phyloP scores from a whole-genome alignment of 176 grass and related monocot species.

The Cenchrus purpureus region DNA sequence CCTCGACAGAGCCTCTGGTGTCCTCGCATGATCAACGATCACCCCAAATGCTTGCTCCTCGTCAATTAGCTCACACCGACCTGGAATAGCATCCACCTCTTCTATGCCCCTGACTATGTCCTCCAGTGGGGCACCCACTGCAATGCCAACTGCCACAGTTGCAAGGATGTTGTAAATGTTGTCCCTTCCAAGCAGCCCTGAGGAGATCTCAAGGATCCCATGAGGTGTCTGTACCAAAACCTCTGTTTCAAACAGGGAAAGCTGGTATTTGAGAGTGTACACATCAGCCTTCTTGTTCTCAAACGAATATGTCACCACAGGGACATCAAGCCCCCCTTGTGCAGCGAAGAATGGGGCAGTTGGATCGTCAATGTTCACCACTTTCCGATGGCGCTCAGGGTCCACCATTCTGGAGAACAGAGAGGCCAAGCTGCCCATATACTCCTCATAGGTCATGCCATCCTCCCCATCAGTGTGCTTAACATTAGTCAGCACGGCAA shows the following conservation, averaged over 20 bases:
- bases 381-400: slow-evolving; percentile 81
- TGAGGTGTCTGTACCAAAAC: slow-evolving; percentile 88
- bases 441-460: slow-evolving; percentile 67
- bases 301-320: slow-evolving; percentile 88
- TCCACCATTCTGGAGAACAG: slow-evolving; percentile 88
- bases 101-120: slow-evolving; percentile 94
- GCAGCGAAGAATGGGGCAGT: slow-evolving; percentile 68
- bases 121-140: slow-evolving; percentile 80
- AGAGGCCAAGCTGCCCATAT: slow-evolving; percentile 66
- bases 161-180: slow-evolving; percentile 97
- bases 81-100: slow-evolving; percentile 96
- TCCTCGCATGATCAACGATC: slow-evolving; percentile 80
- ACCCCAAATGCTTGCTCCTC: slow-evolving; percentile 97
- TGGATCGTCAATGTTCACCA: slow-evolving; percentile 95
- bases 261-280: slow-evolving; percentile 82
- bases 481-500: slow-evolving; percentile 85
- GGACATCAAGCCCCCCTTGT: slow-evolving; percentile 76
- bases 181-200: slow-evolving; percentile 82
- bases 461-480: slow-evolving; percentile 56
- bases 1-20: slow-evolving; percentile 75
- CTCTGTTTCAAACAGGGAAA: slow-evolving; percentile 95
- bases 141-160: slow-evolving; percentile 90
- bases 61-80: slow-evolving; percentile 90
- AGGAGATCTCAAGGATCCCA: slow-evolving; percentile 97
- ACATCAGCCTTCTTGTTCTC: slow-evolving; percentile 96